A percentile compares a stretch with the other conserved stretches of the same genome.
Evolutionary conservation across 208 protist genomes (phyloP).

Genomic region (Acanthamoeba royreba): DNA sequence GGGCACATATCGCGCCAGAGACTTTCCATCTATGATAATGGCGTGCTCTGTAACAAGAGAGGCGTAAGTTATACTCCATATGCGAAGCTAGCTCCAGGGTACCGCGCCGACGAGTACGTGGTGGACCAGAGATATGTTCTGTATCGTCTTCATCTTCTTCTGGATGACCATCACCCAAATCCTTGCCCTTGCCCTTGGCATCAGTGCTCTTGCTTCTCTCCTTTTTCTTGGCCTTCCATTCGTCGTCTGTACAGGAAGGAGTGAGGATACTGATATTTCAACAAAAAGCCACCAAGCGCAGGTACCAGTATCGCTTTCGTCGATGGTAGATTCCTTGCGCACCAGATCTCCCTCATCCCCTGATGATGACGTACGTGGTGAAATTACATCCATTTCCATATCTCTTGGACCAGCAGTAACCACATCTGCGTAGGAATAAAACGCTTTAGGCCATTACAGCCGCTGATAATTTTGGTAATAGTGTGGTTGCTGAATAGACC

Average conservation of each 20-base stretch:
- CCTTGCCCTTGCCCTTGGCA: too few relatives aligned
- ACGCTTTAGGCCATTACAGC: neutral
- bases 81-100: neutral
- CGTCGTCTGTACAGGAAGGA: too few relatives aligned
- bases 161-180: too few relatives aligned
- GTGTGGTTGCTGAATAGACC: too few relatives aligned
- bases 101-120: neutral
- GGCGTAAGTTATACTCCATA: neutral
- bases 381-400: conserved; percentile 4
- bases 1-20: neutral
- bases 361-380: neutral
- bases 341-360: neutral
- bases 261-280: too few relatives aligned
- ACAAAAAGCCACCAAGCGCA: too few relatives aligned
- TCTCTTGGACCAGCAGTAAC: neutral
- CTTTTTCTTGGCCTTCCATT: too few relatives aligned
- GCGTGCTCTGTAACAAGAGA: neutral
- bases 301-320: neutral
- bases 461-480: neutral
- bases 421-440: neutral
- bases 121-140: neutral
- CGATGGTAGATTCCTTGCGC: neutral
- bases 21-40: neutral
- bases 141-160: neutral
- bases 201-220: too few relatives aligned